Base-by-base conservation (phyloP, 2,329 filamentous ascomycete genomes). In the Pseudopyrenochaeta lycopersici region DNA sequence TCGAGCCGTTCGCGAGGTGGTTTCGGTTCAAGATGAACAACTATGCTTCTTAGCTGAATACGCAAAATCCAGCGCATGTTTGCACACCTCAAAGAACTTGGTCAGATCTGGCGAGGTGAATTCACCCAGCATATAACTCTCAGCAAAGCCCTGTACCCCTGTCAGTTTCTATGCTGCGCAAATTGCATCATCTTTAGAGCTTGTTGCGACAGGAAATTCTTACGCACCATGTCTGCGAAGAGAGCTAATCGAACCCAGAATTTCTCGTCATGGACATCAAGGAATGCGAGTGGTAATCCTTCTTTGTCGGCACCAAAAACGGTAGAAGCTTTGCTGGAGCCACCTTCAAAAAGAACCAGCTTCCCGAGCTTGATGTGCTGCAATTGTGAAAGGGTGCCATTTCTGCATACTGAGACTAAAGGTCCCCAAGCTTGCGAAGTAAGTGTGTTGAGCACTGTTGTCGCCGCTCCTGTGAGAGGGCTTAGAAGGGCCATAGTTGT, bases 81-180 rank as follows among this genome's bases (percentile, higher is more conserved):
- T 21, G 46, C 64, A 40, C 68, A 87, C 85, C 70, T 85, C 83
- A 71, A 92, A 91, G 68, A 91, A 90, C 2, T 82, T 81, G 1
- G 86, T 87, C 62, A 92, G 70, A 68, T 91, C 84, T 10, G 82
- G 77, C 54, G 88, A 90, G 46, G 86, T 84, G 23, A 90, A 81
- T 70, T 91, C 88, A 39, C 86, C 86, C 14, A 91, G 79, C 87
- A 91, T 91, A 67, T 89, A 91, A 23, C 87, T 84, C 71, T 90
- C 86, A 11, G 88, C 85, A 59, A 91, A 90, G 2, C 89, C 89
- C 79, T 81, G 36, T 9, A 1, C 10, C 1, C 33, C 14, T 14
- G 40, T 47, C 47, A 61, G 38, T 35, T 17, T 4, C 7, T 23
- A 10, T 27, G 11, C 11, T 12, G 7, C n/a, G 6, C 14, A 17